Conservation (phyloP, 1,139 yeast genomes). For the Kodamaea sp. region DNA sequence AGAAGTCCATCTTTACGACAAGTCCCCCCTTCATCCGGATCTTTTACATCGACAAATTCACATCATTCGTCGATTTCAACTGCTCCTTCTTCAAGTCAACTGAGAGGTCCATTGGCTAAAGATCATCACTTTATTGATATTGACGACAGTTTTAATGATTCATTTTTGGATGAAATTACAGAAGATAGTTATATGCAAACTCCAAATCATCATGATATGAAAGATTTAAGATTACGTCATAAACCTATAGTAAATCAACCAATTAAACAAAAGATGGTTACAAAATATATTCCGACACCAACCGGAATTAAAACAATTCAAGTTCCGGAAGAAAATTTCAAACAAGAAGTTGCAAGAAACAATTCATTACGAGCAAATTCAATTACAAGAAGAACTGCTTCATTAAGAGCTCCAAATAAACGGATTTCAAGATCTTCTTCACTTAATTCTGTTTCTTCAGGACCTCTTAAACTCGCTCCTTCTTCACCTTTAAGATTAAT, state of each 20-base stretch:
- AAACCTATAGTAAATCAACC: constrained; percentile 1
- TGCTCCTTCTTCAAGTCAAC: constrained; percentile 5
- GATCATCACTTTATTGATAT: constrained; percentile 20
- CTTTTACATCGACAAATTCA: constrained; percentile 13
- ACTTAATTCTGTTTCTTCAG: constrained; percentile 5
- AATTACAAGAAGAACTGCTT: constrained; percentile 18
- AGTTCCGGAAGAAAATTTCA: constrained; percentile 40
- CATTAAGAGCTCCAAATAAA: background rate
- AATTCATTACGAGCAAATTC: constrained; percentile 39
- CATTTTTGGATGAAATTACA: constrained; percentile 29
- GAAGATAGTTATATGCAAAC: constrained; percentile 10
- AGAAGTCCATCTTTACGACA: constrained; percentile 1
- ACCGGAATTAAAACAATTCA: constrained; percentile 47
- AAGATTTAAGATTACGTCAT: constrained; percentile 15
- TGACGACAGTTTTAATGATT: constrained; percentile 29
- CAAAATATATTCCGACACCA: constrained; percentile 47
- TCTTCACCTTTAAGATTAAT: constrained; percentile 2
- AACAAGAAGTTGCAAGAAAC: constrained; percentile 38
- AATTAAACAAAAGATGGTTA: constrained; percentile 39
- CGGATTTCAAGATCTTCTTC: constrained; percentile 5
- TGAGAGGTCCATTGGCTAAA: constrained; percentile 7
- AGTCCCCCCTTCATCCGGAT: constrained; percentile 13
- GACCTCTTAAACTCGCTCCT: constrained; percentile 4
- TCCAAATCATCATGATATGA: constrained; percentile 13
- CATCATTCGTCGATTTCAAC: constrained; percentile 5